Percentiles rank a stretch among this genome's conserved stretches.
Conservation (phyloP, 2,329 filamentous ascomycete genomes). For the Penicillium sp. region DNA sequence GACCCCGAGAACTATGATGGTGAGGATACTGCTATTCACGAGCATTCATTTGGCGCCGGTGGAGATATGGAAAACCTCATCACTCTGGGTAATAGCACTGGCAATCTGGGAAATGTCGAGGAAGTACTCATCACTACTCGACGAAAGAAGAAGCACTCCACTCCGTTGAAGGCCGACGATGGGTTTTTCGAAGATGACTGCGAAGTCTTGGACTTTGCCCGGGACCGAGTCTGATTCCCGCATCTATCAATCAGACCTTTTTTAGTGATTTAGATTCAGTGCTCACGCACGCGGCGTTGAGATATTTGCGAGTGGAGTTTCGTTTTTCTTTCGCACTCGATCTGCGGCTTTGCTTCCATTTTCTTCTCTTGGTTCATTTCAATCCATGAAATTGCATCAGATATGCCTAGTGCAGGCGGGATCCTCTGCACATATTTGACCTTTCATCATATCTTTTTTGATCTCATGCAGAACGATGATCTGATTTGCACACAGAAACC, state of each 20-base stretch:
- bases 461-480: constrained; percentile 1
- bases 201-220: constrained; percentile 81
- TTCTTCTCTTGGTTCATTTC: constrained; percentile 1
- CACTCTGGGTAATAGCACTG: constrained; percentile 48
- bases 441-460: constrained; percentile 2
- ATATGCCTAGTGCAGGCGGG: constrained; percentile 8
- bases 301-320: constrained; percentile 13
- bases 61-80: constrained; percentile 46
- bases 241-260: neutral
- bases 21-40: constrained; percentile 21
- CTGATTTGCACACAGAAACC: constrained; percentile 17
- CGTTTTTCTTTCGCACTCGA: constrained; percentile 6
- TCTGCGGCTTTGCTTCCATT: neutral
- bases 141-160: constrained; percentile 52
- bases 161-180: constrained; percentile 48
- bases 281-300: constrained; percentile 13
- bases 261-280: constrained; percentile 16
- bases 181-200: constrained; percentile 90
- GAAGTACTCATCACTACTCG: constrained; percentile 79
- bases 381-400: constrained; percentile 19
- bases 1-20: constrained; percentile 35
- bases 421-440: constrained; percentile 7
- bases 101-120: constrained; percentile 60
- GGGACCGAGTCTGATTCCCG: constrained; percentile 46
- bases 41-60: constrained; percentile 29